Percentiles rank a stretch among this genome's conserved stretches.
These are phyloP conservation scores for Pseudomassariella vexata DNA, from an alignment of 2,329 filamentous ascomycete genomes.

Conservation along the genomic window DNA sequence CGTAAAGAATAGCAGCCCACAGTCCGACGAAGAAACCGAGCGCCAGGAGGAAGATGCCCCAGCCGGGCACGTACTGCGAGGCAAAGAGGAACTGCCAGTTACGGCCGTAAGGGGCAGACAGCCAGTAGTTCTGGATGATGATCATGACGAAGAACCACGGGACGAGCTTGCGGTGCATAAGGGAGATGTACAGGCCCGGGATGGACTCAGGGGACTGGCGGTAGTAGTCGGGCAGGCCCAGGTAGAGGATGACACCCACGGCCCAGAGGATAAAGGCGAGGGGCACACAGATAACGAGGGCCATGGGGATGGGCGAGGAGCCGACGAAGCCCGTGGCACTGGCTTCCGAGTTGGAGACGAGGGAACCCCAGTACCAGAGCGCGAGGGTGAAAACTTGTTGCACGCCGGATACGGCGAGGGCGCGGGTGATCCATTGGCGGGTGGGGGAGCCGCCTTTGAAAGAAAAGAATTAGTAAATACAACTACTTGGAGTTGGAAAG, in stretches of 20 bases:
- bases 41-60: conserved; percentile 53
- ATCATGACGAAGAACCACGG: conserved; percentile 62
- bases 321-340: conserved; percentile 31
- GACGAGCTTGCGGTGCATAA: conserved; percentile 57
- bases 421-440: conserved; percentile 61
- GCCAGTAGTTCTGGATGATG: conserved; percentile 61
- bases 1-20: conserved; percentile 47
- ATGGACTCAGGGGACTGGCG: conserved; percentile 57
- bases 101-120: conserved; percentile 59
- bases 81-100: conserved; percentile 62
- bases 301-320: conserved; percentile 20
- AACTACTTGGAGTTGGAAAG: no score
- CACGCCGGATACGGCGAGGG: conserved; percentile 59
- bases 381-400: conserved; percentile 61
- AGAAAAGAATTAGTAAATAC: conserved; percentile 58
- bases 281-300: conserved; percentile 50
- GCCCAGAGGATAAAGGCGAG: conserved; percentile 51
- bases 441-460: conserved; percentile 54
- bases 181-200: conserved; percentile 58
- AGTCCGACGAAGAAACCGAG: conserved; percentile 47
- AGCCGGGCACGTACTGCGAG: conserved; percentile 48
- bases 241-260: conserved; percentile 48
- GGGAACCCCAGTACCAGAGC: conserved; percentile 62
- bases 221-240: conserved; percentile 63
- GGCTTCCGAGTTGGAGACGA: conserved; percentile 38